A percentile compares a stretch with the other conserved stretches of the same genome.
Evolutionary conservation across 306 rosid genomes (phyloP).

Genomic region (Trichosanthes truncata): DNA sequence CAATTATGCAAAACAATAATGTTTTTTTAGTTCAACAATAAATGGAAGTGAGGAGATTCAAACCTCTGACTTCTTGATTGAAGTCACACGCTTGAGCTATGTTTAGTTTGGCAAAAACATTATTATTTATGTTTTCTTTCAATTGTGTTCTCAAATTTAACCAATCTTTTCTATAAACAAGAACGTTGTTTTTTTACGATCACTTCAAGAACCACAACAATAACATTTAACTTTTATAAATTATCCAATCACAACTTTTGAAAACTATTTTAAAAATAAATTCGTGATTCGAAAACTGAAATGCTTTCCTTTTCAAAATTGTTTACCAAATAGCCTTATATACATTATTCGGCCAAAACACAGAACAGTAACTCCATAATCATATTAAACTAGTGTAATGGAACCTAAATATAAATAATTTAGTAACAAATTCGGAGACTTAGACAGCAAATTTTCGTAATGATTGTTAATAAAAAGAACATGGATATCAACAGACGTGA

Average conservation of each 20-base stretch:
- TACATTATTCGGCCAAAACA: background rate
- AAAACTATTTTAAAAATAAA: background rate
- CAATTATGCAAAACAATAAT: too few species aligned
- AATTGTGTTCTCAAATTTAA: too few species aligned
- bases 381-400: background rate
- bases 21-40: too few species aligned
- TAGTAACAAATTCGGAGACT: background rate
- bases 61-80: too few species aligned
- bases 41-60: too few species aligned
- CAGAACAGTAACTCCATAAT: background rate
- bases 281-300: background rate
- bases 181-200: background rate
- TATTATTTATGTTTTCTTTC: too few species aligned
- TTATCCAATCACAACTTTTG: background rate
- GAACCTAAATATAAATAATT: background rate
- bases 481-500: too few species aligned
- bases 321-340: background rate
- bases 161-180: too few species aligned
- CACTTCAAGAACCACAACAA: background rate
- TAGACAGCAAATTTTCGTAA: too few species aligned
- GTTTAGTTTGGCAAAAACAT: too few species aligned
- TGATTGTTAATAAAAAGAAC: too few species aligned
- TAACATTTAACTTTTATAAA: background rate
- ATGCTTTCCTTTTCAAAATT: background rate
- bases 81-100: too few species aligned